phyloP scores from a whole-genome alignment of 2,329 filamentous ascomycete species.

The Xylariaceae sp. region DNA sequence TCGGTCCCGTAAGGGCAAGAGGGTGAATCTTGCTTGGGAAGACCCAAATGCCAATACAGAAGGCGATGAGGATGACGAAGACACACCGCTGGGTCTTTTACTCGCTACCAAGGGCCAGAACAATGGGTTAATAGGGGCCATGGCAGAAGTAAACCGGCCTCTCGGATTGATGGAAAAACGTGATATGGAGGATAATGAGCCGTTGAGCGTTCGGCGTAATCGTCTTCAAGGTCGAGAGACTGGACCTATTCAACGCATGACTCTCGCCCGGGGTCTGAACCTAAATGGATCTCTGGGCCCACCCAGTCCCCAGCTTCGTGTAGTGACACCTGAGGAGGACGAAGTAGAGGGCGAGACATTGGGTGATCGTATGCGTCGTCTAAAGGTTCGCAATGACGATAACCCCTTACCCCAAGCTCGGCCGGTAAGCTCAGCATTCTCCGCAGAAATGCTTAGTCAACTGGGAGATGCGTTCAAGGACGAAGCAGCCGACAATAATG shows the following conservation, averaged over 20 bases:
- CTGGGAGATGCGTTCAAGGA: constrained; percentile 59
- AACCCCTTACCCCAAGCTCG: constrained; percentile 57
- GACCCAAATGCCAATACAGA: constrained; percentile 37
- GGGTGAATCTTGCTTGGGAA: constrained; percentile 91
- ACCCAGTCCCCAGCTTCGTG: constrained; percentile 41
- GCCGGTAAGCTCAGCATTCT: constrained; percentile 70
- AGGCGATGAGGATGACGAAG: constrained; percentile 48
- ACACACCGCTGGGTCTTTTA: constrained; percentile 85
- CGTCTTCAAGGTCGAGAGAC: constrained; percentile 70
- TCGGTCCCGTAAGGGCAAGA: constrained; percentile 73
- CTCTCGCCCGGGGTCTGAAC: constrained; percentile 42
- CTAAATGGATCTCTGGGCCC: constrained; percentile 34
- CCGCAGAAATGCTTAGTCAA: constrained; percentile 70
- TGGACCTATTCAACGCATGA: constrained; percentile 50
- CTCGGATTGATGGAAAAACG: constrained; percentile 79
- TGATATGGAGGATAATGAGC: constrained; percentile 91
- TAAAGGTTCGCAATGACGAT: constrained; percentile 62
- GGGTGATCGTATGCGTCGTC: constrained; percentile 66
- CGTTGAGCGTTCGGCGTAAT: constrained; percentile 77
- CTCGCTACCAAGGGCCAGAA: constrained; percentile 67
- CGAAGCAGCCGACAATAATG: constrained; percentile 40
- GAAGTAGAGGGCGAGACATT: constrained; percentile 71
- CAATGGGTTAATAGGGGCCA: constrained; percentile 51
- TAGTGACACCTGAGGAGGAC: constrained; percentile 47
- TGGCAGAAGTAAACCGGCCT: constrained; percentile 66